These are phyloP conservation scores for Eimeria maxima DNA, from an alignment of 169 alveolate species.

Conservation along the genomic window DNA sequence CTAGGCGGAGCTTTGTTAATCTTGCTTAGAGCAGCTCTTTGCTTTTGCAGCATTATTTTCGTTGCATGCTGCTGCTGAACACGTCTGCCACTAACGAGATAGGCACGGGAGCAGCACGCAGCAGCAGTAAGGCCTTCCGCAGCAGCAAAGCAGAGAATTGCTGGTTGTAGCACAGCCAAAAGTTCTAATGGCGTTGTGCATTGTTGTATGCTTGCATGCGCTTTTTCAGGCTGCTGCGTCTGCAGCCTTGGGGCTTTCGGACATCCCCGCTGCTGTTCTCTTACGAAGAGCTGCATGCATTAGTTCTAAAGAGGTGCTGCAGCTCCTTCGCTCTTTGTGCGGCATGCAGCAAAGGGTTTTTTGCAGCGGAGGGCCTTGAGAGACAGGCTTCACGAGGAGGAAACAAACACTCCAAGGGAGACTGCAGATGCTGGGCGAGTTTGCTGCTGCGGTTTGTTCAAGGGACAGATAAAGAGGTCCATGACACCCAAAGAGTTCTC, in stretches of 20 bases:
- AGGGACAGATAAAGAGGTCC: slow-evolving; percentile 37
- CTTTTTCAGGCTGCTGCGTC: slow-evolving; percentile 49
- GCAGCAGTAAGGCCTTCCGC: no score
- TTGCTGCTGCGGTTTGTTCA: slow-evolving; percentile 14
- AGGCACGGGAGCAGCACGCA: no score
- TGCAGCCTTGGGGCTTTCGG: slow-evolving; percentile 35
- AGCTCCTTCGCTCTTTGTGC: not conserved
- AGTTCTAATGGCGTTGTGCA: no score
- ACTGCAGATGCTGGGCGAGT: not conserved
- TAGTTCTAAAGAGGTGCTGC: slow-evolving; percentile 14
- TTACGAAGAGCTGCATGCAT: not conserved
- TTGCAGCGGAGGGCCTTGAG: not conserved
- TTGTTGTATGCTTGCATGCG: not conserved
- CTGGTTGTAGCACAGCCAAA: no score
- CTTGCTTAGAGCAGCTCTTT: no score
- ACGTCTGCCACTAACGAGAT: no score
- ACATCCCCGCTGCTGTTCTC: slow-evolving; percentile 33
- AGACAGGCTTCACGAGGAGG: not conserved
- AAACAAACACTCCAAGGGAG: not conserved
- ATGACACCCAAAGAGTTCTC: slow-evolving; percentile 16
- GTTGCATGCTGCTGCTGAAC: no score
- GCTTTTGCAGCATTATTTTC: no score
- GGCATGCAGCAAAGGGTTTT: not conserved
- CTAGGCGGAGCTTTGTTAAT: not conserved
- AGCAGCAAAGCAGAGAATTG: no score